Evolutionary conservation across 2,329 filamentous ascomycete species (phyloP).

Genomic region (Penicillium brasilianum): DNA sequence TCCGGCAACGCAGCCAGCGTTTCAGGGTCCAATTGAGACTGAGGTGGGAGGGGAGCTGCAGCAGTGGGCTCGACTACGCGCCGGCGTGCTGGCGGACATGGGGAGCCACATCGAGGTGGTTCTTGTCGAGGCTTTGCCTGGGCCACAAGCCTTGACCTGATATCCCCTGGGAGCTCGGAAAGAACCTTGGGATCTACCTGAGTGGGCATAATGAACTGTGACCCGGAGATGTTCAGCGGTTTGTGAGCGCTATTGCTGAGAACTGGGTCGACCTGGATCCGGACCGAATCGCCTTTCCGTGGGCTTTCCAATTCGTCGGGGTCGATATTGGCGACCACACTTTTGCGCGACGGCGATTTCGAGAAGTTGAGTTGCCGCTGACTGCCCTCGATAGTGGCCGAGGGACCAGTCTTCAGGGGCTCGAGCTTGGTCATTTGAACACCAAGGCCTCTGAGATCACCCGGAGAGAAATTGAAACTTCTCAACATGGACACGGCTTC

Average conservation of each 20-base stretch:
- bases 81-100: conserved; percentile 41
- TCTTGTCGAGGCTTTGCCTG: conserved; percentile 51
- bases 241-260: conserved; percentile 55
- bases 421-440: conserved; percentile 94
- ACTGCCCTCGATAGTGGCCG: conserved; percentile 68
- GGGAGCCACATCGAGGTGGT: conserved; percentile 36
- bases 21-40: conserved; percentile 83
- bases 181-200: conserved; percentile 83
- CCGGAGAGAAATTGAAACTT: conserved; percentile 81
- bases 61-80: conserved; percentile 31
- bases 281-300: conserved; percentile 42
- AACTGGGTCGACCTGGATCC: conserved; percentile 37
- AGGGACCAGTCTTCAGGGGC: conserved; percentile 65
- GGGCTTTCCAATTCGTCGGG: conserved; percentile 56
- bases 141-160: conserved; percentile 73
- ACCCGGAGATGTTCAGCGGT: conserved; percentile 79
- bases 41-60: conserved; percentile 55
- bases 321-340: conserved; percentile 41
- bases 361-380: conserved; percentile 80
- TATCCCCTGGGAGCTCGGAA: conserved; percentile 81
- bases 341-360: conserved; percentile 39
- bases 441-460: conserved; percentile 89
- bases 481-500: conserved; percentile 85
- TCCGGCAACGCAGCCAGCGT: conserved; percentile 82
- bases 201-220: conserved; percentile 85